Evolutionary conservation across 306 rosid genomes (phyloP), one percentile per base, ranked within the genome.

Genomic region (Crotalaria pallida): DNA sequence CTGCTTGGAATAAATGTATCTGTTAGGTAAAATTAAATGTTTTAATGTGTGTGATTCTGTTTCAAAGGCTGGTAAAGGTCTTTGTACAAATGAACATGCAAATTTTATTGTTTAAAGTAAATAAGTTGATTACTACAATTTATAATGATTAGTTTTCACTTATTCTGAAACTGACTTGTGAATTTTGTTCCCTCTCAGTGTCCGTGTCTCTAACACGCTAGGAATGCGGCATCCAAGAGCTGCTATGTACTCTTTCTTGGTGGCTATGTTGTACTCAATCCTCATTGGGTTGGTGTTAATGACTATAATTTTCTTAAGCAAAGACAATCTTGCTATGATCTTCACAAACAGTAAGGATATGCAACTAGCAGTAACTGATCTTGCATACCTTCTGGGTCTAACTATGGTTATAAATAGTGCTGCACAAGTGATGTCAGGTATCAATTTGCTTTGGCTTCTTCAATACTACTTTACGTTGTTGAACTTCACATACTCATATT

Each of bases 161-260:
- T 3, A 12, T 31, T 50, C 11, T 18, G 5, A 2, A 19, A 7
- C n/a, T 19, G 27, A 63, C 13, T 18, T 63, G 5, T 21, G 12
- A n/a, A 50, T 63, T 63, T 0, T 16, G 13, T 40, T 10, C 6
- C 16, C 21, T 12, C 17, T 5, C 31, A 84, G 84, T 50, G 81
- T 85, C 6, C 66, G 89, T 0, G 84, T 85, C 23, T 85, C 89
- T 4, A 85, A 75, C 55, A 77, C 79, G 45, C 84, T 85, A 1
- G 84, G 86, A 0, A 65, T 10, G 44, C 75, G 59, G 31, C 69
- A 79, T 2, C 84, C 86, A 11, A 82, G 84, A 55, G 79, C 80
- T 1, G 83, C 79, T 19, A 79, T 69, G 65, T 76, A 76, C 69
- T 49, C 69, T 0, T 78, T 85, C 10, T 57, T 67, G 8, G 89